Evolutionary conservation across 139 green algal species (phyloP).

Genomic region (Coelastrella sp.): DNA sequence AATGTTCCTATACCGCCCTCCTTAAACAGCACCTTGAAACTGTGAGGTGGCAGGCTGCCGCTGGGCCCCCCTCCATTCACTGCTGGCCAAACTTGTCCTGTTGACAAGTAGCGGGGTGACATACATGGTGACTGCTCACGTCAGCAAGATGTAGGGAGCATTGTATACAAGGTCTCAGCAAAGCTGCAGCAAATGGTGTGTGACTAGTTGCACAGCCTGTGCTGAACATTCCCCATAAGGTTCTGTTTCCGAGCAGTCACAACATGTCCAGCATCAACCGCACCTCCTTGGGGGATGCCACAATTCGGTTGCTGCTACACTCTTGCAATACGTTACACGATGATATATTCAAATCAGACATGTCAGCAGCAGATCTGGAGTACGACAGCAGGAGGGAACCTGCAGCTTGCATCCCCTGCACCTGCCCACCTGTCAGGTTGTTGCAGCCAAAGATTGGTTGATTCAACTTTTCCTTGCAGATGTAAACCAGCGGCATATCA

Average conservation of each 20-base stretch:
- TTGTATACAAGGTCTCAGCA: too few relatives aligned
- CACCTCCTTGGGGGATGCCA: background rate
- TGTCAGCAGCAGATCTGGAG: background rate
- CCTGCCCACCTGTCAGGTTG: constrained; percentile 81
- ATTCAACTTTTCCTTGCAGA: constrained; percentile 87
- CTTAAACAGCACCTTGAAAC: constrained; percentile 91
- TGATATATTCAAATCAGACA: background rate
- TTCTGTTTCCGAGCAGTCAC: too few relatives aligned
- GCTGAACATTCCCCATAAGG: too few relatives aligned
- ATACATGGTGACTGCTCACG: too few relatives aligned
- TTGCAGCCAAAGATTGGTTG: constrained; percentile 97
- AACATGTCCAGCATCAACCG: too few relatives aligned
- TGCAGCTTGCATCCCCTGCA: background rate
- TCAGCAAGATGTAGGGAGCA: too few relatives aligned
- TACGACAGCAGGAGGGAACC: too few relatives aligned
- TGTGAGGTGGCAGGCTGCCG: constrained; percentile 75
- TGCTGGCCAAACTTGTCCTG: constrained; percentile 74
- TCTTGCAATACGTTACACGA: too few relatives aligned
- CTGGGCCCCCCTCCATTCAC: constrained; percentile 68
- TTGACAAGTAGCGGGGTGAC: too few relatives aligned
- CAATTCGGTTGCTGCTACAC: background rate
- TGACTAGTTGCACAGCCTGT: too few relatives aligned
- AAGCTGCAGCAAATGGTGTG: too few relatives aligned
- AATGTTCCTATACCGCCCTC: constrained; percentile 87
- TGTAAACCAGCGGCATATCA: constrained; percentile 90